These are phyloP conservation scores for Leptosphaerulina australis DNA, from an alignment of 2,329 filamentous ascomycete genomes.

Conservation along the genomic window DNA sequence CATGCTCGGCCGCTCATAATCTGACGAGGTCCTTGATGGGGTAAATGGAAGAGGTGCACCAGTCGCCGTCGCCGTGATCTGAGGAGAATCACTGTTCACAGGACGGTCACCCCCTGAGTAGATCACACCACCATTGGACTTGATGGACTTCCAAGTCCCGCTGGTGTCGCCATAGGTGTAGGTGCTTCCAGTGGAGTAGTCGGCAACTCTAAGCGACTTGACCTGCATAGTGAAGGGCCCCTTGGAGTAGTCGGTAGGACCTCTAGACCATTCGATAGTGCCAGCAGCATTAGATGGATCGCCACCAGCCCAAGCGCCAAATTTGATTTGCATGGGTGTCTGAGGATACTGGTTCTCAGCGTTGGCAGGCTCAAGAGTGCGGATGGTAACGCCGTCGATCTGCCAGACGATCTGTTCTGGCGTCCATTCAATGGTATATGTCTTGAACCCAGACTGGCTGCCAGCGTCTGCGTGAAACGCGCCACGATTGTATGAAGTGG, in stretches of 20 bases:
- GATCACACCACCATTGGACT: constrained; percentile 76
- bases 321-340: constrained; percentile 91
- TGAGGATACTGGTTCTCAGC: constrained; percentile 86
- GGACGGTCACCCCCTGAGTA: constrained; percentile 64
- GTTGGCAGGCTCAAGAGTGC: constrained; percentile 72
- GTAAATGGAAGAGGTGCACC: constrained; percentile 71
- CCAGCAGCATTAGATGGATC: constrained; percentile 78
- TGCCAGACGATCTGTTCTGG: constrained; percentile 83
- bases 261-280: constrained; percentile 88
- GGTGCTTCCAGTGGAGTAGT: constrained; percentile 89
- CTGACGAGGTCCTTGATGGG: constrained; percentile 62
- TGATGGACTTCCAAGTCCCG: constrained; percentile 82
- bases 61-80: constrained; percentile 65
- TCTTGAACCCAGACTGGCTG: constrained; percentile 79
- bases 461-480: constrained; percentile 72
- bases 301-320: constrained; percentile 91
- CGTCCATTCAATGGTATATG: constrained; percentile 92
- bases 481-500: constrained; percentile 83
- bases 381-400: constrained; percentile 77
- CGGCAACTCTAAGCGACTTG: constrained; percentile 74
- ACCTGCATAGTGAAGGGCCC: constrained; percentile 90
- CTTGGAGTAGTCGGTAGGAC: constrained; percentile 79
- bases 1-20: constrained; percentile 50
- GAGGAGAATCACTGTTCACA: constrained; percentile 62
- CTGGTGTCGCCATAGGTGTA: constrained; percentile 82